Base-by-base conservation (phyloP, 495 filamentous ascomycete genomes). In the Penicillium paxilli region DNA sequence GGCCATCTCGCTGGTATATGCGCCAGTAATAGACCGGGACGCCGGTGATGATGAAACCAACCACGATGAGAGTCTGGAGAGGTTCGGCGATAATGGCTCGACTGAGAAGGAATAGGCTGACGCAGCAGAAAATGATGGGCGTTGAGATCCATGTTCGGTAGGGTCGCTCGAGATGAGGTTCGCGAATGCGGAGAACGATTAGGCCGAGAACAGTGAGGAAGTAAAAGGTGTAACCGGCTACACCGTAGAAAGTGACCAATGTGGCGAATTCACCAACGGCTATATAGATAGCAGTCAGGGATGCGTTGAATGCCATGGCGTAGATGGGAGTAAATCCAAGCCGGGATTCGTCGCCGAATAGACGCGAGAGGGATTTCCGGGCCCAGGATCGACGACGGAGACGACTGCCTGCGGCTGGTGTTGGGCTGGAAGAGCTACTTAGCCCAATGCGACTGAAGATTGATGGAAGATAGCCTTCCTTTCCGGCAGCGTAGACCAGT, bases 71-170 rank as follows among this genome's bases (percentile, higher is more conserved):
- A 14, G 92, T 92, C 79, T 97, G 91, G 51, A 92, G 51, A n/a
- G 94, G 94, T 65, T 92, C 84, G 8, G 91, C 83, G 64, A 98
- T 92, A 19, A 98, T 80, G 0, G 91, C 91, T 46, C 94, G 80
- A 57, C 84, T 91, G 22, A 98, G 78, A 58, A 98, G 69, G 67
- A 98, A 98, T 55, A 98, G 66, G 65, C 90, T 96, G 12, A 98
- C 94, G 62, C 94, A 98, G 81, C 94, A 98, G 67, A 98, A 98
- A 45, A 96, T 90, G 41, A 98, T 94, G 2, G 94, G 94, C 30
- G 93, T 98, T 1, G 87, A 87, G 53, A 98, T 95, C 95, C 95
- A 98, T 14, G 91, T 94, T 66, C 81, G 84, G 70, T 98, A 98
- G 2, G 94, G 91, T 20, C 94, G 72, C 67, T 97, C 91, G 20